These are phyloP conservation scores for Polygonum maritimum DNA, from an alignment of 148 eudicot species.

Conservation along the genomic window DNA sequence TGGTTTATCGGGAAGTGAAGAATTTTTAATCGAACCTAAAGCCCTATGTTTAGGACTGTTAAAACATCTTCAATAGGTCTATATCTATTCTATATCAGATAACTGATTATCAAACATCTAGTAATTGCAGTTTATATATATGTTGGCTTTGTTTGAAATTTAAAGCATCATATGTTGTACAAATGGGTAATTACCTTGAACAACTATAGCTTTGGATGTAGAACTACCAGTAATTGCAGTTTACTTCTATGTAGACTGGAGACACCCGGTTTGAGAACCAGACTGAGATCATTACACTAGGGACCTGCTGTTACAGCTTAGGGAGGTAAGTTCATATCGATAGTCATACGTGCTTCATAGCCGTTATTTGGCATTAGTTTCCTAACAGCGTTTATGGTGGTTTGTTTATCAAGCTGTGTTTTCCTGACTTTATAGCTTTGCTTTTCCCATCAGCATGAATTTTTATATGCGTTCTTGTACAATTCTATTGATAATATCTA, in stretches of 20 bases:
- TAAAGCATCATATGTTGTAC: neutral
- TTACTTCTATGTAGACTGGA: conserved; percentile 35
- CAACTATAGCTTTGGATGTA: too few relatives aligned
- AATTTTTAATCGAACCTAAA: too few relatives aligned
- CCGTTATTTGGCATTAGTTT: neutral
- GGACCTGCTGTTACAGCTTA: conserved; percentile 66
- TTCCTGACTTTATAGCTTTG: neutral
- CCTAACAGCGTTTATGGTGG: neutral
- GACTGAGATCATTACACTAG: conserved; percentile 63
- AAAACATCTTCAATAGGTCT: too few relatives aligned
- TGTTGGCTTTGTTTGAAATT: neutral
- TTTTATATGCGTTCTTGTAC: neutral
- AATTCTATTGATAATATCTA: neutral
- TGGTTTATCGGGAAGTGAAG: too few relatives aligned
- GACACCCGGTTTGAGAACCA: conserved; percentile 67
- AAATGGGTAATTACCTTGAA: neutral
- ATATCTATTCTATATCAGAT: too few relatives aligned
- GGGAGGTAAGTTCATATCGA: conserved; percentile 47
- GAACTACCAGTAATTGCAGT: neutral
- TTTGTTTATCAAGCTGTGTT: neutral
- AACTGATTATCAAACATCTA: too few relatives aligned
- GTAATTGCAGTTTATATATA: too few relatives aligned
- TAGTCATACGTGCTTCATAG: neutral
- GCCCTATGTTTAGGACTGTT: too few relatives aligned
- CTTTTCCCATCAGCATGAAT: neutral